Conservation (phyloP, 2,329 filamentous ascomycete genomes). For the Aspergillus spinulosporus region DNA sequence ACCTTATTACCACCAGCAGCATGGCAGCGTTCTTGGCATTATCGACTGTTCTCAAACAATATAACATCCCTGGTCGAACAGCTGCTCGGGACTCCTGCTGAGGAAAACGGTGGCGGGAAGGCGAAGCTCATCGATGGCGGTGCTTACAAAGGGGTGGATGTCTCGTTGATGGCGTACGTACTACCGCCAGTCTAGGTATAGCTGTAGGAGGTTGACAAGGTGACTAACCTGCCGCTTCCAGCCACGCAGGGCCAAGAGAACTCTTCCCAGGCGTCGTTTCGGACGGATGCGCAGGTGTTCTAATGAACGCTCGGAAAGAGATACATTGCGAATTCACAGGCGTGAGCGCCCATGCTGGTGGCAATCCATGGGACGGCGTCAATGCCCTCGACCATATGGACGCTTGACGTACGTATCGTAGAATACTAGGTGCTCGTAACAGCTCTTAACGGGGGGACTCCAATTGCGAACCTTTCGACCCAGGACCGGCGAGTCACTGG, state of each 20-base stretch:
- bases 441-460: too few relatives aligned
- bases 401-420: too few relatives aligned
- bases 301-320: constrained; percentile 38
- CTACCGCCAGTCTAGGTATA: too few relatives aligned
- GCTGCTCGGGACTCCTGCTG: constrained; percentile 42
- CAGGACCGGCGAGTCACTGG: too few relatives aligned
- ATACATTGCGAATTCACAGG: constrained; percentile 49
- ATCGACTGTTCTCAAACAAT: constrained; percentile 45
- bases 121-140: constrained; percentile 46
- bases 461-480: too few relatives aligned
- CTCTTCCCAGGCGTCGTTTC: too few relatives aligned
- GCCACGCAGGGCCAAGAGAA: constrained; percentile 7
- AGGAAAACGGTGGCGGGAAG: constrained; percentile 44
- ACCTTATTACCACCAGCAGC: constrained; percentile 40
- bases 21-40: constrained; percentile 48
- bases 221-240: constrained; percentile 11
- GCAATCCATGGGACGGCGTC: constrained; percentile 59
- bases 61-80: constrained; percentile 41
- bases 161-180: constrained; percentile 48
- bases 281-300: constrained; percentile 22
- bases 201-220: too few relatives aligned
- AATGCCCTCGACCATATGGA: constrained; percentile 55
- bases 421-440: too few relatives aligned
- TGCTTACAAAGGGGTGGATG: constrained; percentile 43
- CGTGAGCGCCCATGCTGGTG: constrained; percentile 57